phyloP scores from a whole-genome alignment of 768 basidiomycete genomes.

The Naganishia friedmannii region DNA sequence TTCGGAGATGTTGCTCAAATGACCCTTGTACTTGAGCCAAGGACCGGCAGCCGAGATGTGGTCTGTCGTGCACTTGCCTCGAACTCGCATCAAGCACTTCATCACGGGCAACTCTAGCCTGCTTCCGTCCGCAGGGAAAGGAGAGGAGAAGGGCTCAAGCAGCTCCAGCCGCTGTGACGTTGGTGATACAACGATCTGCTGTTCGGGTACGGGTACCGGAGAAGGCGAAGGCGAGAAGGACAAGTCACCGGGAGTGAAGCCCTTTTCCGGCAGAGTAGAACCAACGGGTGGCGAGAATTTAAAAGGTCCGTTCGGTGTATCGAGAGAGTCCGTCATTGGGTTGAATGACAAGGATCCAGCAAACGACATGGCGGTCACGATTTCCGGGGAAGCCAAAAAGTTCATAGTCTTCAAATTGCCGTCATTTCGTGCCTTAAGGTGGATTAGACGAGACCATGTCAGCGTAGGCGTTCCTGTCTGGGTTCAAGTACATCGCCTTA shows the following conservation, averaged over 20 bases:
- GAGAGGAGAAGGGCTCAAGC: slow-evolving; percentile 77
- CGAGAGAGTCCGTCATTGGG: slow-evolving; percentile 73
- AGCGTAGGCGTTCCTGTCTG: not conserved
- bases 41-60: slow-evolving; percentile 98
- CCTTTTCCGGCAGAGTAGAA: slow-evolving; percentile 73
- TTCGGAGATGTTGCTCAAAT: slow-evolving; percentile 92
- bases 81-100: slow-evolving; percentile 81
- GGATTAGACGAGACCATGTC: slow-evolving; percentile 75
- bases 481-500: no score
- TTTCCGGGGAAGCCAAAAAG: slow-evolving; percentile 92
- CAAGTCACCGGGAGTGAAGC: slow-evolving; percentile 70
- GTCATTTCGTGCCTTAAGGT: slow-evolving; percentile 67
- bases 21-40: slow-evolving; percentile 97
- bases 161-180: slow-evolving; percentile 81
- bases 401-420: slow-evolving; percentile 91
- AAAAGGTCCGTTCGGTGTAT: slow-evolving; percentile 69
- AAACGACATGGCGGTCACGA: slow-evolving; percentile 97
- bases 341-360: slow-evolving; percentile 91
- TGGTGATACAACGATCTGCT: slow-evolving; percentile 71
- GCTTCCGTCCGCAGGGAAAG: slow-evolving; percentile 58
- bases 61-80: slow-evolving; percentile 99
- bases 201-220: slow-evolving; percentile 72
- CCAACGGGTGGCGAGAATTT: slow-evolving; percentile 80
- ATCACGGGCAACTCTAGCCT: slow-evolving; percentile 72
- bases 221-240: slow-evolving; percentile 72